A percentile compares a stretch with the other conserved stretches of the same genome.
Evolutionary conservation across 208 protist species (phyloP).

Genomic region (Willaertia magna): DNA sequence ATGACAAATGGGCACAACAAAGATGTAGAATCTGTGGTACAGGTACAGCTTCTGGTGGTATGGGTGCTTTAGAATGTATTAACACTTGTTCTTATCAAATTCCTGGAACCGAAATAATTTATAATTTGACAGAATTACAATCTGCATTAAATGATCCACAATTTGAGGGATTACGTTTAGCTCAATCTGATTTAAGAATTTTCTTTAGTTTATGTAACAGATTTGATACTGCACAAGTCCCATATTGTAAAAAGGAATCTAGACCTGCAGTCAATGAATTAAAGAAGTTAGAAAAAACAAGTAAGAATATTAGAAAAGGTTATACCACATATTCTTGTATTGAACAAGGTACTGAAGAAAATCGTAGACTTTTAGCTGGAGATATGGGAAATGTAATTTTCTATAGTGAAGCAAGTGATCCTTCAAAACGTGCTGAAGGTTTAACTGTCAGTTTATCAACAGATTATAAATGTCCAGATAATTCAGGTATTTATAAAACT

Average conservation of each 20-base stretch:
- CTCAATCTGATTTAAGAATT: not conserved
- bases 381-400: not conserved
- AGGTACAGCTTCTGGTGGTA: not conserved
- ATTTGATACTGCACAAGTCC: not conserved
- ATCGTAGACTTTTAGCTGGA: not conserved
- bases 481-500: not conserved
- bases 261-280: not conserved
- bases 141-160: not conserved
- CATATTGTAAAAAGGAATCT: not conserved
- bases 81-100: not conserved
- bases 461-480: not conserved
- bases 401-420: too few relatives aligned
- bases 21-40: not conserved
- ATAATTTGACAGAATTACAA: not conserved
- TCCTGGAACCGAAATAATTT: not conserved
- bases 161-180: not conserved
- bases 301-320: not conserved
- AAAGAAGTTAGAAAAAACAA: not conserved
- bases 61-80: not conserved
- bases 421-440: not conserved
- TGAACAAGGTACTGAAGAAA: not conserved
- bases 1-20: not conserved
- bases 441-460: not conserved
- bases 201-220: not conserved
- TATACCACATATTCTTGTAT: not conserved